phyloP scores from a whole-genome alignment of 306 rosid genomes.

The Cicer arietinum region DNA sequence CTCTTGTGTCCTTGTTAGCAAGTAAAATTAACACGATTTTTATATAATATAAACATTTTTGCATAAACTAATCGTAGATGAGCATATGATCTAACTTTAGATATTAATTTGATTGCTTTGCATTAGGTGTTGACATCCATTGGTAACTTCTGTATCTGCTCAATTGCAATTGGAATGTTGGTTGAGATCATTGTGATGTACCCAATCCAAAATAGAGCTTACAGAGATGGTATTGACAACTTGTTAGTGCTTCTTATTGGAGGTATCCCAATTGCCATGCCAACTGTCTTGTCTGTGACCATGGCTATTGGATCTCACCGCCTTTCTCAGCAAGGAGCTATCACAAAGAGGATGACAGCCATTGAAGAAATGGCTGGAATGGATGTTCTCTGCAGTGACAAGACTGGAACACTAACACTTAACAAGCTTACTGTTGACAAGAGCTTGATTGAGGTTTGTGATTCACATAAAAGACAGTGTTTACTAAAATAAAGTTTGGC shows the following conservation, averaged over 20 bases:
- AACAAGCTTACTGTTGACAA: constrained; percentile 86
- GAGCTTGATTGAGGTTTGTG: constrained; percentile 69
- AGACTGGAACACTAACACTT: constrained; percentile 89
- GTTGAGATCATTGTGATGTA: constrained; percentile 78
- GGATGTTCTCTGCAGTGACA: constrained; percentile 90
- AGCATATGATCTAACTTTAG: neutral
- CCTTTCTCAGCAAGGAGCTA: constrained; percentile 83
- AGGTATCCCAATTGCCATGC: constrained; percentile 95
- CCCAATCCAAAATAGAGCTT: constrained; percentile 71
- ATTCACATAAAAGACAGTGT: neutral
- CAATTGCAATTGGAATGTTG: constrained; percentile 73
- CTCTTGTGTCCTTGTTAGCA: no score
- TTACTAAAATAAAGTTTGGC: no score
- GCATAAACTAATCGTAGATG: no score
- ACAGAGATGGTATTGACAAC: constrained; percentile 86
- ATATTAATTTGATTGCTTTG: constrained; percentile 27
- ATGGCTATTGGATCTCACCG: constrained; percentile 95
- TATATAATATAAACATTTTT: no score
- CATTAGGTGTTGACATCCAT: constrained; percentile 81
- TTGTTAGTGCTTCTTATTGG: constrained; percentile 87
- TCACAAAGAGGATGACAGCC: constrained; percentile 94
- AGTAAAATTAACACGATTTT: no score
- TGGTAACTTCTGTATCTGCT: constrained; percentile 88
- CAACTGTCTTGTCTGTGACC: constrained; percentile 86
- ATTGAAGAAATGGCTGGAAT: constrained; percentile 94